Conservation (phyloP, 768 basidiomycete genomes). For the Lentinula lateritia region DNA sequence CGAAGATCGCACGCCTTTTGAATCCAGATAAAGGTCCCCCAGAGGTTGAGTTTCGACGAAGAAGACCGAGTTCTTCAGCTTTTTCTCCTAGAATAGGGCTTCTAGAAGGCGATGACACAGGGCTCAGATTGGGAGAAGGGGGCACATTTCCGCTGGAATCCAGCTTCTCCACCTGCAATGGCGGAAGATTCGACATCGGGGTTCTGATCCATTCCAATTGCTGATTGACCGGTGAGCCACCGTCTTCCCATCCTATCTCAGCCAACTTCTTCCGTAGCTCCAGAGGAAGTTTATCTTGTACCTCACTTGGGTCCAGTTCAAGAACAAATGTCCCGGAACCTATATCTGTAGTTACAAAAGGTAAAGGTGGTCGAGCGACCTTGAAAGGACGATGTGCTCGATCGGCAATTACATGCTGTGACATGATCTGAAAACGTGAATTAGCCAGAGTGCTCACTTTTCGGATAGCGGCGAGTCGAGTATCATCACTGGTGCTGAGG, state of each 20-base stretch:
- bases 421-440: constrained; percentile 66
- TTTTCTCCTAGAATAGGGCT: constrained; percentile 14
- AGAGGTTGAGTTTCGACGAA: constrained; percentile 53
- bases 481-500: constrained; percentile 40
- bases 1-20: constrained; percentile 65
- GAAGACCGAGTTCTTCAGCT: constrained; percentile 28
- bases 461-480: constrained; percentile 46
- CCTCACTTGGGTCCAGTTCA: constrained; percentile 45
- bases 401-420: constrained; percentile 57
- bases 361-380: constrained; percentile 60
- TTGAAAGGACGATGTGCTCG: constrained; percentile 65
- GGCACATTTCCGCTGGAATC: constrained; percentile 25
- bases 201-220: constrained; percentile 54
- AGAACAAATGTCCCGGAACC: constrained; percentile 56
- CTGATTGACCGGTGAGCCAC: constrained; percentile 49
- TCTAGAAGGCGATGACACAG: constrained; percentile 27
- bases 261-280: constrained; percentile 62
- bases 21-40: constrained; percentile 37
- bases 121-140: constrained; percentile 25
- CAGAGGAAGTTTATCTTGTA: constrained; percentile 49
- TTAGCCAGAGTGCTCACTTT: constrained; percentile 53
- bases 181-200: constrained; percentile 63
- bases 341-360: constrained; percentile 72
- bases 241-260: constrained; percentile 73
- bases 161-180: constrained; percentile 47